Percentiles rank a stretch among this genome's conserved stretches.
phyloP scores from a whole-genome alignment of 2,329 filamentous ascomycete genomes.

The Fusarium praegraminearum region DNA sequence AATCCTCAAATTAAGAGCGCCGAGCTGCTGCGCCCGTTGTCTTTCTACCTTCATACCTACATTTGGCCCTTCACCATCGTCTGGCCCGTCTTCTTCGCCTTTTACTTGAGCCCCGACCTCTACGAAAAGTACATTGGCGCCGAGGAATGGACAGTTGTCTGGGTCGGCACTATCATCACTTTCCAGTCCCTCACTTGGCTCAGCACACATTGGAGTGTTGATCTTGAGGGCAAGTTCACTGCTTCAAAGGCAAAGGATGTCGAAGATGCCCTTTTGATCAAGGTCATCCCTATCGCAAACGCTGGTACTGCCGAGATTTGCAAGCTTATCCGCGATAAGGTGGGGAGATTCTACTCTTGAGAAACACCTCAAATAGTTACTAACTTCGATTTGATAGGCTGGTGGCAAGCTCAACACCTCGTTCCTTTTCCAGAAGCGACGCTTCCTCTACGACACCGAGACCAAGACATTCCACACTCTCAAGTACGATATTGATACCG shows the following conservation, averaged over 20 bases:
- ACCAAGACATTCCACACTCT: slow-evolving; percentile 84
- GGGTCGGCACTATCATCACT: slow-evolving; percentile 88
- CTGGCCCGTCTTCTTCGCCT: slow-evolving; percentile 91
- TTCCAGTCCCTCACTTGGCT: slow-evolving; percentile 91
- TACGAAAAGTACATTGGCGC: slow-evolving; percentile 93
- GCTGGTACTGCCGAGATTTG: slow-evolving; percentile 92
- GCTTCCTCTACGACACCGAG: slow-evolving; percentile 84
- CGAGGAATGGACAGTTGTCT: slow-evolving; percentile 99
- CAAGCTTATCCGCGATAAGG: slow-evolving; percentile 79
- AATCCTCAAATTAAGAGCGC: slow-evolving; percentile 89
- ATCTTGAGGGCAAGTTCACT: slow-evolving; percentile 84
- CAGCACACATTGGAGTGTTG: slow-evolving; percentile 97
- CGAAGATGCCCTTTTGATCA: slow-evolving; percentile 84
- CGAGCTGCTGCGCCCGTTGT: slow-evolving; percentile 87
- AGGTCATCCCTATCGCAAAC: slow-evolving; percentile 90
- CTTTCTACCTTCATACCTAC: slow-evolving; percentile 85
- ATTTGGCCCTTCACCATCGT: slow-evolving; percentile 91
- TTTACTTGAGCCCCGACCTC: slow-evolving; percentile 84
- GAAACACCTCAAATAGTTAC: slow-evolving; percentile 10
- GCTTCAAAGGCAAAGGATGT: slow-evolving; percentile 77
- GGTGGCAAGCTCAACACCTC: slow-evolving; percentile 82
- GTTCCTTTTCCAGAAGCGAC: slow-evolving; percentile 97
- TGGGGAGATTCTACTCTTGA: slow-evolving; percentile 45
- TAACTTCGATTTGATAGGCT: slow-evolving; percentile 57
- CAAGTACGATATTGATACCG: slow-evolving; percentile 83